phyloP scores from a whole-genome alignment of 164 flowering plant species.

The Saururus chinensis region DNA sequence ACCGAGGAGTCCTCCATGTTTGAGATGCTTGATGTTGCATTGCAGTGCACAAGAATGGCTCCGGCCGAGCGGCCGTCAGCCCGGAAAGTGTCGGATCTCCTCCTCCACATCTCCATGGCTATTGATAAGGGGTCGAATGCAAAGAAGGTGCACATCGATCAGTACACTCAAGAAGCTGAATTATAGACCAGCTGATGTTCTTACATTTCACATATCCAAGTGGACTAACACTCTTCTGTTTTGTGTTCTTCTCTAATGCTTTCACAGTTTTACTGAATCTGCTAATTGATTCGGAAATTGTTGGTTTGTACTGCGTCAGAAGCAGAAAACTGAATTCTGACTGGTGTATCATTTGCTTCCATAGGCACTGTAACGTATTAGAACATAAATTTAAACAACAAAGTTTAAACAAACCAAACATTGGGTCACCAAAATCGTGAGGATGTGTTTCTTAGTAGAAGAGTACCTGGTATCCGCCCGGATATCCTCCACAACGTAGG shows the following conservation, averaged over 20 bases:
- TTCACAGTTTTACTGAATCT: not conserved
- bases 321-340: not conserved
- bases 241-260: not conserved
- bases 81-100: slow-evolving; percentile 58
- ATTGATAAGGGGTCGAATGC: slow-evolving; percentile 17
- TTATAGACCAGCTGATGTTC: not conserved
- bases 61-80: slow-evolving; percentile 76
- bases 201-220: not conserved
- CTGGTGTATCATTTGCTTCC: no score
- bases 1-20: slow-evolving; percentile 55
- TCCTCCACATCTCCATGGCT: slow-evolving; percentile 44
- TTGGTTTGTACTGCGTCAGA: not conserved
- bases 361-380: no score
- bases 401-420: no score
- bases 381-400: no score
- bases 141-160: slow-evolving; percentile 2
- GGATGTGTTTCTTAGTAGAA: no score
- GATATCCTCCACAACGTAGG: no score
- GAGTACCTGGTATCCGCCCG: no score
- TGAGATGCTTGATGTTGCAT: slow-evolving; percentile 72
- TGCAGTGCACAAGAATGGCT: slow-evolving; percentile 71
- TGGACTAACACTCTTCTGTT: not conserved
- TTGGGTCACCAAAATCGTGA: no score
- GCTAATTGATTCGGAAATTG: not conserved
- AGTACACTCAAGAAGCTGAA: not conserved